phyloP scores from a whole-genome alignment of 1,284 basidiomycete species.

The Irpex lacteus region DNA sequence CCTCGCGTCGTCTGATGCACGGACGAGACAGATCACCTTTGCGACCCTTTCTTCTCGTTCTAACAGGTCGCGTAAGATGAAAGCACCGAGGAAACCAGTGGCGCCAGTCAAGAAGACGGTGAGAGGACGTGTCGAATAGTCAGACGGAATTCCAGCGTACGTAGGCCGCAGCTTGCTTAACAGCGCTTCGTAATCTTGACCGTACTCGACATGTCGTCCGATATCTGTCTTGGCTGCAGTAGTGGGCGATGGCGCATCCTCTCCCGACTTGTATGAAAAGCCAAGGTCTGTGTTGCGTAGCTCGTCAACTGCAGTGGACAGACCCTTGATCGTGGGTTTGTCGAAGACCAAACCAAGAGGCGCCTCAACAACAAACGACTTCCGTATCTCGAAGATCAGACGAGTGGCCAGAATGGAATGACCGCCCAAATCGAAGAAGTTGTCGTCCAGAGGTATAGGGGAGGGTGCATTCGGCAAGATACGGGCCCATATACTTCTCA shows the following conservation, averaged over 20 bases:
- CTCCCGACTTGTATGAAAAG: constrained; percentile 37
- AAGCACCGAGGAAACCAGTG: constrained; percentile 96
- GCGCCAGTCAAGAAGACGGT: constrained; percentile 96
- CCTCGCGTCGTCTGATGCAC: constrained; percentile 64
- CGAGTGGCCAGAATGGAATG: constrained; percentile 98
- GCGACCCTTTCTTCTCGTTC: constrained; percentile 54
- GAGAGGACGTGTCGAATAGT: constrained; percentile 53
- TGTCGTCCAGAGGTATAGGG: constrained; percentile 86
- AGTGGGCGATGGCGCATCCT: constrained; percentile 27
- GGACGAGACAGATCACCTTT: constrained; percentile 92
- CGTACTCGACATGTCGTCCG: constrained; percentile 57
- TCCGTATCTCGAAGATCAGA: constrained; percentile 96
- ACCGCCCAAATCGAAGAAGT: constrained; percentile 98
- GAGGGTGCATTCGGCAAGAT: constrained; percentile 83
- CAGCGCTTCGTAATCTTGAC: constrained; percentile 75
- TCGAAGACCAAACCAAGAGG: constrained; percentile 95
- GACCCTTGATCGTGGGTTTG: constrained; percentile 82
- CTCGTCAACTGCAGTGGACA: constrained; percentile 78
- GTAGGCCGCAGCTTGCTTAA: constrained; percentile 54
- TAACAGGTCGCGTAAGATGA: constrained; percentile 85
- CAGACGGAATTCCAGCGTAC: constrained; percentile 55
- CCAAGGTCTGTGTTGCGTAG: constrained; percentile 83
- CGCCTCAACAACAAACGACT: constrained; percentile 87
- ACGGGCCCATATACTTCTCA: constrained; percentile 81
- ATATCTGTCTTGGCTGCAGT: constrained; percentile 14